Evolutionary conservation across 345 rosid species (phyloP), one percentile per base, ranked within the genome.

Genomic region (Melastoma malabathricum): DNA sequence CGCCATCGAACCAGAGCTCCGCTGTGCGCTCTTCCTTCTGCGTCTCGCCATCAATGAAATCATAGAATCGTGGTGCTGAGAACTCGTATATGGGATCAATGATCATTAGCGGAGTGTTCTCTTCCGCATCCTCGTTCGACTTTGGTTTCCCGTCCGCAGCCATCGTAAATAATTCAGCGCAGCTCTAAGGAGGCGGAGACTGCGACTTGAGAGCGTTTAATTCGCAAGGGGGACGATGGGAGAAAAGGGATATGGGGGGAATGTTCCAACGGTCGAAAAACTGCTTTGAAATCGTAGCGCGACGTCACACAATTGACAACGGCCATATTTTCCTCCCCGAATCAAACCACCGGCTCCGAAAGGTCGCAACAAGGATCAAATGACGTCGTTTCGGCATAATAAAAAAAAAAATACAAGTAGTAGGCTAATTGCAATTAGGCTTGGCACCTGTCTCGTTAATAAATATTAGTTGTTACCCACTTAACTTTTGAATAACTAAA

Each of bases 61-160:
- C 95, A n/a, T 71, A 93, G 75, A 90, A 93, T 19, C 71, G 51
- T 1, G 97, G 97, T 4, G 98, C 98, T 6, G 83, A 78, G 73
- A 84, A 92, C 76, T 92, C 98, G 63, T 87, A 92, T 0, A 59
- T 43, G 59, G 77, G 75, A 50, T 92, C 97, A 16, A 88, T 55
- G 59, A 83, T 48, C 20, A 46, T 51, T 62, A 52, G 44, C 50
- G 48, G 61, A 10, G 22, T 46, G 41, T 23, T 51, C 0, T 71
- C 17, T 44, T 70, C 77, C 15, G 66, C 80, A 31, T 18, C 51
- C 0, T 71, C 19, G 47, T 71, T 82, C 27, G 65, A 76, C 0
- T 18, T 54, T 15, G 67, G 44, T 34, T 48, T 59, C 8, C n/a
- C 39, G 1, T 39, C 63, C 43, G 7, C 63, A 1, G 63, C 63